Conservation (phyloP, 768 basidiomycete species). For the Tylopilus cervinicoccineus region DNA sequence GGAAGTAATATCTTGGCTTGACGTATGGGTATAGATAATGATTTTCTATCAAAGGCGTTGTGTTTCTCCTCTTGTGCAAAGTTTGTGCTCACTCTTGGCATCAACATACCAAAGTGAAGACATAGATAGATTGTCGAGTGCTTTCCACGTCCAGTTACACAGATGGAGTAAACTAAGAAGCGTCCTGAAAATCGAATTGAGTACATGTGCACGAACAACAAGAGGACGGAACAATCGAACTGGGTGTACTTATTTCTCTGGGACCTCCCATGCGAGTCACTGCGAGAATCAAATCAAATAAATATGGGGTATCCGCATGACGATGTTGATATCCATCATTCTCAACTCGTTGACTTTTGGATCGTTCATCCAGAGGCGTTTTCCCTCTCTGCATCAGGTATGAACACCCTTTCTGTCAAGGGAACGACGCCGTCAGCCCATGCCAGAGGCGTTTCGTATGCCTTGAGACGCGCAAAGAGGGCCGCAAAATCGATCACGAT, state of each 20-base stretch:
- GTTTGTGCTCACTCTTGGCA: no score
- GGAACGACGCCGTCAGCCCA: not conserved
- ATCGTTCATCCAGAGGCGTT: not conserved
- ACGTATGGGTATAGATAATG: no score
- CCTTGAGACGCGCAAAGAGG: slow-evolving; percentile 8
- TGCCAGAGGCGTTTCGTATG: slow-evolving; percentile 1
- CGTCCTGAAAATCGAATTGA: not conserved
- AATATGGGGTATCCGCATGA: slow-evolving; percentile 11
- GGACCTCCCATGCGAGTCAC: no score
- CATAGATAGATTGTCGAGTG: no score
- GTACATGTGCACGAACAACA: not conserved
- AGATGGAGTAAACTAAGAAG: no score
- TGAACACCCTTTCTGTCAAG: not conserved
- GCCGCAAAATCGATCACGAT: slow-evolving; percentile 10
- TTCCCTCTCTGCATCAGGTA: slow-evolving; percentile 5
- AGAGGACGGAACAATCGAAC: not conserved
- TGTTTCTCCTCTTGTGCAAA: no score
- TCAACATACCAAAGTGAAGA: no score
- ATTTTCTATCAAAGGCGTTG: no score
- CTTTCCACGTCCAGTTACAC: no score
- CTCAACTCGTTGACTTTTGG: slow-evolving; percentile 9
- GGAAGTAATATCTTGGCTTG: no score
- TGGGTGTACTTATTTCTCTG: no score
- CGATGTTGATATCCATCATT: slow-evolving; percentile 8
- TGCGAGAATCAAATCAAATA: slow-evolving; percentile 1